Percentiles rank a stretch among this genome's conserved stretches.
Evolutionary conservation across 805 yeast genomes (phyloP).

Genomic region (Candida schatavii): DNA sequence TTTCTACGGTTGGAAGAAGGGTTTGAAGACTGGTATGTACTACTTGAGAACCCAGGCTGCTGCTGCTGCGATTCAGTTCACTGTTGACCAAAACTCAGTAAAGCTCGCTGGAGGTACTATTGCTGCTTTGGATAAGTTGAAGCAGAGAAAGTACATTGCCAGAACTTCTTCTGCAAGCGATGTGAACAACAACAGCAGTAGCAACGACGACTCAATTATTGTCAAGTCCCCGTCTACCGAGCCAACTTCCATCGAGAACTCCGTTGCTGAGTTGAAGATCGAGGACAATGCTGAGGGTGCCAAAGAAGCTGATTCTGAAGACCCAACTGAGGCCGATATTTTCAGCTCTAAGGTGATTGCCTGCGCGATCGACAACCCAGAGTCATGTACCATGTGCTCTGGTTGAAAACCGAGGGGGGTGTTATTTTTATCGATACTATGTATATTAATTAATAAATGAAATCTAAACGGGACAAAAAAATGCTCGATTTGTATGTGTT

Average conservation of each 20-base stretch:
- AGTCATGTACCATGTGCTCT: conserved; percentile 98
- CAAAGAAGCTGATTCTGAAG: conserved; percentile 13
- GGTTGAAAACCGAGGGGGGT: conserved; percentile 50
- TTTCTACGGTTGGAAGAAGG: conserved; percentile 98
- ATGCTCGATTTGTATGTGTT: too few species aligned
- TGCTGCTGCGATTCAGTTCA: conserved; percentile 90
- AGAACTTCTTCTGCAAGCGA: conserved; percentile 14
- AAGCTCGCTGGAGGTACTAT: conserved; percentile 36
- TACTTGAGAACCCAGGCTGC: conserved; percentile 98
- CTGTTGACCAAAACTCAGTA: conserved; percentile 46
- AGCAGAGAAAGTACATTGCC: conserved; percentile 33
- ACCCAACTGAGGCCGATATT: conserved; percentile 50
- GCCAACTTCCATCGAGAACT: conserved; percentile 43
- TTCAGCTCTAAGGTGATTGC: conserved; percentile 92
- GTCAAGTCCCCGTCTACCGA: conserved; percentile 33
- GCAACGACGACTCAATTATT: too few species aligned
- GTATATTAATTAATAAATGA: conserved; percentile 8
- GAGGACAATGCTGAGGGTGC: conserved; percentile 16
- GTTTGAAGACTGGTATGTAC: conserved; percentile 98
- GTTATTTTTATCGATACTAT: conserved; percentile 1
- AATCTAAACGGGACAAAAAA: conserved; percentile 2
- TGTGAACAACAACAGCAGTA: conserved; percentile 17
- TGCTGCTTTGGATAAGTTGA: conserved; percentile 38
- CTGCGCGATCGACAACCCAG: conserved; percentile 96
- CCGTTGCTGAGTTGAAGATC: conserved; percentile 45